Conservation (phyloP, 139 green algal species). For the Chlorella sp. region DNA sequence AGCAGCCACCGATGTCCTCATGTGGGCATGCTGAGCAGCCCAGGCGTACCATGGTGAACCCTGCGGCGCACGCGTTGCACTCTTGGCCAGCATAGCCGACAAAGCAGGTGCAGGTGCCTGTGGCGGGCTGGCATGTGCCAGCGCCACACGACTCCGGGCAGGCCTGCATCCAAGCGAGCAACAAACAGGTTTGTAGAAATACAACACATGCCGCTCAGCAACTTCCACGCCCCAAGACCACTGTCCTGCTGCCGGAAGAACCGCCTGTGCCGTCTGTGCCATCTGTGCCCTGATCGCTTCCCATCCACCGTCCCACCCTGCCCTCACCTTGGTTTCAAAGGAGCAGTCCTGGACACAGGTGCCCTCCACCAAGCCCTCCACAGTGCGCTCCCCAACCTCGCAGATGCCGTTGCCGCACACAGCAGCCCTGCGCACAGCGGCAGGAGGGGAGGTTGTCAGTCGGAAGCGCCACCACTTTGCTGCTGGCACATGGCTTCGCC, state of each 20-base stretch:
- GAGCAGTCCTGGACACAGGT: slow-evolving; percentile 63
- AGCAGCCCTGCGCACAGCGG: slow-evolving; percentile 24
- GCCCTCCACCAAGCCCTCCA: slow-evolving; percentile 36
- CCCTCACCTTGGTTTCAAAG: slow-evolving; percentile 32
- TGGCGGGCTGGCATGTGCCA: slow-evolving; percentile 37
- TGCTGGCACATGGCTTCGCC: too few species aligned
- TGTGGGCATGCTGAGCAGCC: too few species aligned
- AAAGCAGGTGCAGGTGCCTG: slow-evolving; percentile 57
- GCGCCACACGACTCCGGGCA: slow-evolving; percentile 43
- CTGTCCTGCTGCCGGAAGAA: too few species aligned
- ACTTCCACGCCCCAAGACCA: too few species aligned
- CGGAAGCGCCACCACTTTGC: too few species aligned
- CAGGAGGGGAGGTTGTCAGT: background rate
- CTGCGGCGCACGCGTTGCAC: slow-evolving; percentile 49
- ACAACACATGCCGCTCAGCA: too few species aligned
- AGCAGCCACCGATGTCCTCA: too few species aligned
- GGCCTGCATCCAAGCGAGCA: background rate
- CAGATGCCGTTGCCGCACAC: slow-evolving; percentile 66
- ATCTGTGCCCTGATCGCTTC: too few species aligned
- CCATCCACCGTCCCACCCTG: too few species aligned
- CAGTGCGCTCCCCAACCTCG: slow-evolving; percentile 58
- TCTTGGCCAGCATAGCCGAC: slow-evolving; percentile 38
- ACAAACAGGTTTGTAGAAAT: too few species aligned
- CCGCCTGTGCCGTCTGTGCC: too few species aligned
- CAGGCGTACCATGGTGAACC: slow-evolving; percentile 33